phyloP scores from a whole-genome alignment of 1,139 yeast genomes.

The Pichia sp. region DNA sequence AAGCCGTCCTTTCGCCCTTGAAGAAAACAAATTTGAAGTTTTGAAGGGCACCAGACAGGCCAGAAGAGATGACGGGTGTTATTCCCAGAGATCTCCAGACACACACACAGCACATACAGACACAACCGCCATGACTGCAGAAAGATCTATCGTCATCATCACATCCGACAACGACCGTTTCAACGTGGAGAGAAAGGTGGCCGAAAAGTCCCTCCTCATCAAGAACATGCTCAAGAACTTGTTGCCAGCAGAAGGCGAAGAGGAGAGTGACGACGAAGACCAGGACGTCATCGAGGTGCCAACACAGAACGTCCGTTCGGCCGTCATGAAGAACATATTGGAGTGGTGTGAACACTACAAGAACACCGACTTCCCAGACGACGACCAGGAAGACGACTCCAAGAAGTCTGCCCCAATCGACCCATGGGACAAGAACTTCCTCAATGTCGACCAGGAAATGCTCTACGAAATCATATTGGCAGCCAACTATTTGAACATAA shows the following conservation, averaged over 20 bases:
- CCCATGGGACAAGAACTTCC: slow-evolving; percentile 96
- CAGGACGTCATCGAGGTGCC: slow-evolving; percentile 75
- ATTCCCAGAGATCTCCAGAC: too few species aligned
- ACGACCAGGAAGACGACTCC: slow-evolving; percentile 72
- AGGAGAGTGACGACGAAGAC: slow-evolving; percentile 38
- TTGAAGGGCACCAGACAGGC: too few species aligned
- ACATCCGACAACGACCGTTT: slow-evolving; percentile 75
- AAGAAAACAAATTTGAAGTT: too few species aligned
- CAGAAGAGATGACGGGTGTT: too few species aligned
- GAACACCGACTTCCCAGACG: slow-evolving; percentile 75
- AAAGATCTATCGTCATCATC: slow-evolving; percentile 52
- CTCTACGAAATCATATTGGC: slow-evolving; percentile 94
- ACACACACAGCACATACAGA: too few species aligned
- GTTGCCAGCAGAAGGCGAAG: slow-evolving; percentile 58
- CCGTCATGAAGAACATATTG: slow-evolving; percentile 85
- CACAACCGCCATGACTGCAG: slow-evolving; percentile 21
- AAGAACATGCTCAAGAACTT: slow-evolving; percentile 89
- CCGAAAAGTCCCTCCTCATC: slow-evolving; percentile 84
- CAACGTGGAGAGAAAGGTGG: slow-evolving; percentile 78
- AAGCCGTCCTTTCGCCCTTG: background rate
- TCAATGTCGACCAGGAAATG: slow-evolving; percentile 98
- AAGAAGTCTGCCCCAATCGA: slow-evolving; percentile 84
- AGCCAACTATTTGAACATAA: slow-evolving; percentile 92
- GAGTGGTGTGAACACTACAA: slow-evolving; percentile 99
- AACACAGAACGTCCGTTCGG: slow-evolving; percentile 83